These are phyloP conservation scores for Eleusine indica DNA, from an alignment of 176 grass and related monocot species.

Conservation along the genomic window DNA sequence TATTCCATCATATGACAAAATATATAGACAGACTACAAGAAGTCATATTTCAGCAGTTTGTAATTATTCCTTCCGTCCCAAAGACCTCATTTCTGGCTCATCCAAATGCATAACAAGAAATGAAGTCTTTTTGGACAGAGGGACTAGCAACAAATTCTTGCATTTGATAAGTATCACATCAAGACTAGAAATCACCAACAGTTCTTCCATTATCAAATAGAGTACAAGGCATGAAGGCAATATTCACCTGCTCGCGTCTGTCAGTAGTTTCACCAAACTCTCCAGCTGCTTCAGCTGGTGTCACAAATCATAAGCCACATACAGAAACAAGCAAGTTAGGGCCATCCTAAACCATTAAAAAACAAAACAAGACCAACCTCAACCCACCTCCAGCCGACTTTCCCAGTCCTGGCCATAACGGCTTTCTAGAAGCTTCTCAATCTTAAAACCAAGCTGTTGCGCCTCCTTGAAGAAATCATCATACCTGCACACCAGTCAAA, in stretches of 20 bases:
- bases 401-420: conserved; percentile 77
- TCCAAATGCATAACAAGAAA: not conserved
- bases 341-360: not conserved
- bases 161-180: not conserved
- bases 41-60: not conserved
- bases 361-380: not conserved
- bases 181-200: not conserved
- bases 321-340: conserved; percentile 40
- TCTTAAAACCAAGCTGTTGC: conserved; percentile 62
- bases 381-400: conserved; percentile 66
- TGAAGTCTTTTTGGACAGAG: not conserved
- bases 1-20: not conserved
- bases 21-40: not conserved
- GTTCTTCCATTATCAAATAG: conserved; percentile 23
- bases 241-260: conserved; percentile 73
- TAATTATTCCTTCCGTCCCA: not conserved
- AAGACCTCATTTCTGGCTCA: not conserved
- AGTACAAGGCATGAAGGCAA: not conserved
- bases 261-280: conserved; percentile 60
- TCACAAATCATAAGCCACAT: conserved; percentile 32
- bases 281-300: conserved; percentile 77
- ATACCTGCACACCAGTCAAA: conserved; percentile 49
- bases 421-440: conserved; percentile 43
- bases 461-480: conserved; percentile 80
- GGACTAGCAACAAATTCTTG: not conserved